Base-by-base conservation (phyloP, 2,329 filamentous ascomycete genomes). In the Simplicillium sp. region DNA sequence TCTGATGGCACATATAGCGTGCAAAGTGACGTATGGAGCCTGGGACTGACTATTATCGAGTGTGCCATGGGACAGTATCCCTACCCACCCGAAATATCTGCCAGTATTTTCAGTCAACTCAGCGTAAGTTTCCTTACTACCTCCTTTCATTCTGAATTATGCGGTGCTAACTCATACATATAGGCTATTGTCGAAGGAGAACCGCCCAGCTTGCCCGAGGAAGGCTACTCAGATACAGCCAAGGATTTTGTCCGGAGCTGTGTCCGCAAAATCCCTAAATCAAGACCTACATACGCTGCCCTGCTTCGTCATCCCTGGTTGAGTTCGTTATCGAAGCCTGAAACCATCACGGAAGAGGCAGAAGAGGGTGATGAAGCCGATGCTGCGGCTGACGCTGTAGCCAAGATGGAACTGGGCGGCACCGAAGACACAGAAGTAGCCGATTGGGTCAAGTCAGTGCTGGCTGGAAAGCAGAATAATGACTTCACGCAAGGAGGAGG, bases 131-230 rank as follows among this genome's bases (percentile, higher is more conserved):
- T 13, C 12, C 11, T 14, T 20, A 18, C 37, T 41, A 11, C 7
- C 28, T 12, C 28, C 9, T 25, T 38, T 39, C n/a, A 38, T 15
- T 17, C 33, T 8, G 12, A 41, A 14, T 17, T 11, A n/a, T 13
- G 5, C 29, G 16, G 29, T 35, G 31, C 37, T 48, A 40, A 50
- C n/a, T 47, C 44, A 14, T 37, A 16, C 36, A 36, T 31, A 20
- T 50, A 98, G 92, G 92, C 92, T 42, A 98, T 98, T 57, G 92
- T 98, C 29, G 87, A 97, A 58, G 92, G 92, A 38, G 88, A 95
- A n/a, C 87, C 92, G 12, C 92, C 92, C 11, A 81, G 84, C 54
- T 77, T 98, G 28, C 92, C 92, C 0, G 68, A 73, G 5, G 77
- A 84, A 42, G 80, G 77, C 18, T 98, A 85, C 59, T 92, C 89